Percentiles rank a stretch among this genome's conserved stretches.
Conservation (phyloP, 805 yeast species). For the Komagataella populi region DNA sequence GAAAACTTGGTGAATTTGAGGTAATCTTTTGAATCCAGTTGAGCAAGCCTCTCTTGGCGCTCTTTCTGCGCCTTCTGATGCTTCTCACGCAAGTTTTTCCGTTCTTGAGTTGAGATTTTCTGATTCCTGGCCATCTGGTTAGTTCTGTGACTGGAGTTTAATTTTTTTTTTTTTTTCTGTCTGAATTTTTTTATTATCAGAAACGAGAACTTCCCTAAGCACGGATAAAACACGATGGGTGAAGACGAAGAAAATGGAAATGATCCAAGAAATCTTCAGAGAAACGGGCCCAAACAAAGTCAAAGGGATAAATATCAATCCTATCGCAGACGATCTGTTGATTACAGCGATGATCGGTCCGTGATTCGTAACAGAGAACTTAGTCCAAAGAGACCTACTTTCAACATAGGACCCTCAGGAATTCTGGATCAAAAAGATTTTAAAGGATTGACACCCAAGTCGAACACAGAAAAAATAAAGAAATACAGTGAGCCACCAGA, state of each 20-base stretch:
- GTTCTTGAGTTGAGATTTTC: constrained; percentile 16
- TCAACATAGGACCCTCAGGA: neutral
- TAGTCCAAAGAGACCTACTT: neutral
- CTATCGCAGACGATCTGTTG: neutral
- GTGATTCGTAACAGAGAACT: neutral
- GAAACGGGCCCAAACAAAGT: neutral
- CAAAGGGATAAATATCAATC: neutral
- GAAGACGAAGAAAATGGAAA: neutral
- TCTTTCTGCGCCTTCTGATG: constrained; percentile 23
- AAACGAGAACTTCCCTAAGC: neutral
- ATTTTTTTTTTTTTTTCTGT: neutral
- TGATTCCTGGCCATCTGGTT: constrained; percentile 14
- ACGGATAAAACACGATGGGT: neutral
- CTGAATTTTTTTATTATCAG: neutral
- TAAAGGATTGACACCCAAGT: neutral
- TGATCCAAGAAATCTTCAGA: neutral
- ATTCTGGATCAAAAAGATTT: neutral
- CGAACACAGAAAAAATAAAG: neutral
- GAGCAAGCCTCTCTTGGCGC: constrained; percentile 38
- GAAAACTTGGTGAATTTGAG: constrained; percentile 36
- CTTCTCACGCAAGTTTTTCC: constrained; percentile 10
- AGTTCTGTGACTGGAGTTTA: neutral
- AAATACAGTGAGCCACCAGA: constrained; percentile 18
- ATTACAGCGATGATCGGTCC: neutral
- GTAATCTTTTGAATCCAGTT: constrained; percentile 31